Conservation (phyloP, 257 asterid species). For the Ocimum tenuiflorum region DNA sequence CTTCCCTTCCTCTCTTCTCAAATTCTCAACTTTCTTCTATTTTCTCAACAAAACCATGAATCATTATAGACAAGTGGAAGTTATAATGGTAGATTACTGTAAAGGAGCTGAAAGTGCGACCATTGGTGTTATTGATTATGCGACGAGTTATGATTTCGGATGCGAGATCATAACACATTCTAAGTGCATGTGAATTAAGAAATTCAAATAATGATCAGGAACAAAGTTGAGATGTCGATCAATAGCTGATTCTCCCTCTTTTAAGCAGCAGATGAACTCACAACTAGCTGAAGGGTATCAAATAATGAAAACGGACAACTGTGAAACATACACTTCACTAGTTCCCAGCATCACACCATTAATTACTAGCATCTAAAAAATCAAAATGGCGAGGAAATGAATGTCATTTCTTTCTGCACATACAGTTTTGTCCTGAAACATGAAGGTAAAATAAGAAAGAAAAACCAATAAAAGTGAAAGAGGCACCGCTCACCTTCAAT, state of each 20-base stretch:
- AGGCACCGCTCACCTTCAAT: conserved; percentile 46
- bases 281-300: background rate
- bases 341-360: background rate
- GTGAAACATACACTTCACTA: background rate
- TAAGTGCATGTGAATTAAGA: background rate
- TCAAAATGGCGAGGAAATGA: background rate
- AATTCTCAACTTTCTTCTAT: too few relatives aligned
- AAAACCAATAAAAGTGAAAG: too few relatives aligned
- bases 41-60: too few relatives aligned
- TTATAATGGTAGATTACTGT: too few relatives aligned
- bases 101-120: too few relatives aligned
- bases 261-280: background rate
- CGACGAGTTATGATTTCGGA: too few relatives aligned
- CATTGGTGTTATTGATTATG: too few relatives aligned
- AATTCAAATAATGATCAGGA: background rate
- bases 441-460: background rate
- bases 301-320: background rate
- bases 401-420: background rate
- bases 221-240: background rate
- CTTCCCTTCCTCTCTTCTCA: too few relatives aligned
- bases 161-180: too few relatives aligned
- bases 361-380: background rate
- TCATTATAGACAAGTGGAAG: too few relatives aligned
- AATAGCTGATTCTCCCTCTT: background rate
- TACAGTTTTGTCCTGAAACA: background rate